A percentile compares a stretch with the other conserved stretches of the same genome.
Conservation (phyloP, 2,329 filamentous ascomycete genomes). For the Coniella vitis region DNA sequence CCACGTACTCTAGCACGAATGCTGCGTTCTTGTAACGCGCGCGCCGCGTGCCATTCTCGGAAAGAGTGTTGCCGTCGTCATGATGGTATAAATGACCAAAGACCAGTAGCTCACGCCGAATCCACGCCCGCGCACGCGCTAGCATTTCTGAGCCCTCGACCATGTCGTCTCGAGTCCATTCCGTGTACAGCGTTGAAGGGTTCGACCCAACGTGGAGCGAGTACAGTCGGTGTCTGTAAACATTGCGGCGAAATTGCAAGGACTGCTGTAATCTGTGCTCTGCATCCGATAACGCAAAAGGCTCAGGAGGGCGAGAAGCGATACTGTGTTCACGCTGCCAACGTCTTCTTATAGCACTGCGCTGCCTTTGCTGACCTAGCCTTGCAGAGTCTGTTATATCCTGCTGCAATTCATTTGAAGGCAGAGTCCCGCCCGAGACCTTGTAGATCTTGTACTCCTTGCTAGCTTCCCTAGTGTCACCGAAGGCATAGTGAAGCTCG, state of each 20-base stretch:
- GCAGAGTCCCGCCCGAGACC: not conserved
- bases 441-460: slow-evolving; percentile 51
- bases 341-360: too few relatives aligned
- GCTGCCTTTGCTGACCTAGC: not conserved
- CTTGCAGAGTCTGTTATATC: not conserved
- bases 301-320: not conserved
- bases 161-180: slow-evolving; percentile 64
- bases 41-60: slow-evolving; percentile 4
- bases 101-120: slow-evolving; percentile 76
- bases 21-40: slow-evolving; percentile 59
- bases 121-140: slow-evolving; percentile 71
- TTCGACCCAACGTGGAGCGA: slow-evolving; percentile 81
- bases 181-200: slow-evolving; percentile 65
- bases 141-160: slow-evolving; percentile 58
- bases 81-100: slow-evolving; percentile 60
- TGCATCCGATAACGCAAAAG: not conserved
- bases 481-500: slow-evolving; percentile 60
- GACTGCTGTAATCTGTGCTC: not conserved
- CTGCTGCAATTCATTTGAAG: not conserved
- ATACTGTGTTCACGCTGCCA: not conserved
- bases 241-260: slow-evolving; percentile 55
- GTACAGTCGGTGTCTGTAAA: slow-evolving; percentile 68
- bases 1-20: slow-evolving; percentile 78
- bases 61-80: slow-evolving; percentile 23
- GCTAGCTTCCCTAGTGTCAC: slow-evolving; percentile 37